phyloP scores from a whole-genome alignment of 2,329 filamentous ascomycete species.

The Fusarium sp. region DNA sequence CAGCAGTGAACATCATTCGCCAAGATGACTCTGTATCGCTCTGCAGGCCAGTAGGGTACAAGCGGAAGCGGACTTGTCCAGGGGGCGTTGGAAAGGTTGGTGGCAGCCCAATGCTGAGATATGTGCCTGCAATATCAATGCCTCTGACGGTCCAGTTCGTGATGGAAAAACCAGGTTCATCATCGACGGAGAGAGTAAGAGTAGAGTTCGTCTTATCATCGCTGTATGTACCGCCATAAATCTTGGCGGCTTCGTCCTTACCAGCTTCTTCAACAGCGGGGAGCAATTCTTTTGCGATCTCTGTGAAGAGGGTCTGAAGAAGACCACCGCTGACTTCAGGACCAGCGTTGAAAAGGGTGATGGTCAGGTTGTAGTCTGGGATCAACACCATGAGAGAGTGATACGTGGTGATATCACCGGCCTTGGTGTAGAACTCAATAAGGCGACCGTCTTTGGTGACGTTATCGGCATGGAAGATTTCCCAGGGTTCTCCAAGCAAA shows the following conservation, averaged over 20 bases:
- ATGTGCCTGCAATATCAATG: slow-evolving; percentile 3
- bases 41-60: not conserved
- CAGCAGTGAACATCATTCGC: not conserved
- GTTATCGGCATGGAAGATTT: slow-evolving; percentile 16
- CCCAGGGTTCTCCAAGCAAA: not conserved
- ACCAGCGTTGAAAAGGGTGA: not conserved
- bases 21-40: not conserved
- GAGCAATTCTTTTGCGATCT: not conserved
- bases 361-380: slow-evolving; percentile 8
- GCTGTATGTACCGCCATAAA: slow-evolving; percentile 3
- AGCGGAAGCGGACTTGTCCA: slow-evolving; percentile 4
- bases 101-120: not conserved
- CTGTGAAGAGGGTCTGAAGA: not conserved
- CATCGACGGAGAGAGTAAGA: not conserved
- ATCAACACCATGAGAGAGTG: slow-evolving; percentile 1
- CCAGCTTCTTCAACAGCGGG: slow-evolving; percentile 12
- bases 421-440: slow-evolving; percentile 24
- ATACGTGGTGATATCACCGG: slow-evolving; percentile 4
- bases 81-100: not conserved
- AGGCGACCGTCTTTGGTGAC: slow-evolving; percentile 20
- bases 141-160: slow-evolving; percentile 22
- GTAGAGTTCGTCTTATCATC: not conserved
- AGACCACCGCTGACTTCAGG: not conserved
- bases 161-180: slow-evolving; percentile 4
- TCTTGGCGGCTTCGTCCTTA: slow-evolving; percentile 6